A percentile compares a stretch with the other conserved stretches of the same genome.
Conservation (phyloP, 495 filamentous ascomycete species). For the Schizothecium vesticola region DNA sequence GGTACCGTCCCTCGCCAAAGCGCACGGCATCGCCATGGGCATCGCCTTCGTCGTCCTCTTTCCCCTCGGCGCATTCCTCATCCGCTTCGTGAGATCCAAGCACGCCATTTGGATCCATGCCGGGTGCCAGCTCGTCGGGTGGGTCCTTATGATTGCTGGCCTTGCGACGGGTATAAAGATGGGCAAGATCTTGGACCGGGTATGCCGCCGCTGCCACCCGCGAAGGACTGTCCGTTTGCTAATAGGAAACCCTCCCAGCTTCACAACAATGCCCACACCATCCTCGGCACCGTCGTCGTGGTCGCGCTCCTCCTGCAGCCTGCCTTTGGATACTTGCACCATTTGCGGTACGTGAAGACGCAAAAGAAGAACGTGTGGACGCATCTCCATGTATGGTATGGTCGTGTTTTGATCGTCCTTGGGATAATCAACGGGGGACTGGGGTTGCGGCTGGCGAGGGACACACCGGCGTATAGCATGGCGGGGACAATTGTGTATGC, state of each 20-base stretch:
- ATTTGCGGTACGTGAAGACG: not conserved
- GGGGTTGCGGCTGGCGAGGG: not conserved
- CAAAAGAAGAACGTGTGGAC: not conserved
- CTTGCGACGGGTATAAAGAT: not conserved
- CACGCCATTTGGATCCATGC: not conserved
- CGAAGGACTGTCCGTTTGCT: not conserved
- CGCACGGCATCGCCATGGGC: not conserved
- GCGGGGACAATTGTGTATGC: not conserved
- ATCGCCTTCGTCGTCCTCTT: not conserved
- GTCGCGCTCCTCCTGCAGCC: slow-evolving; percentile 1
- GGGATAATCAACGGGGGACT: slow-evolving; percentile 3
- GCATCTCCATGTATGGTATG: slow-evolving; percentile 1
- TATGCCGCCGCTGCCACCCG: not conserved
- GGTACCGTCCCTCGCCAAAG: not conserved
- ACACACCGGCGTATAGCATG: not conserved
- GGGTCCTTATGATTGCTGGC: not conserved
- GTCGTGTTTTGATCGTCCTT: not conserved
- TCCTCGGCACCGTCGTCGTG: not conserved
- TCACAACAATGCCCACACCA: not conserved
- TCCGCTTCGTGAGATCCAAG: not conserved
- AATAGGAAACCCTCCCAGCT: not conserved
- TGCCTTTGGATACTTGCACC: not conserved
- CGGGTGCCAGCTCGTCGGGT: not conserved
- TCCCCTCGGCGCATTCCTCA: slow-evolving; percentile 1
- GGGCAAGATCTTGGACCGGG: not conserved